Evolutionary conservation across 192 early-diverging fungal species (phyloP), one percentile per base, ranked within the genome.

Genomic region (Podila clonocystis): DNA sequence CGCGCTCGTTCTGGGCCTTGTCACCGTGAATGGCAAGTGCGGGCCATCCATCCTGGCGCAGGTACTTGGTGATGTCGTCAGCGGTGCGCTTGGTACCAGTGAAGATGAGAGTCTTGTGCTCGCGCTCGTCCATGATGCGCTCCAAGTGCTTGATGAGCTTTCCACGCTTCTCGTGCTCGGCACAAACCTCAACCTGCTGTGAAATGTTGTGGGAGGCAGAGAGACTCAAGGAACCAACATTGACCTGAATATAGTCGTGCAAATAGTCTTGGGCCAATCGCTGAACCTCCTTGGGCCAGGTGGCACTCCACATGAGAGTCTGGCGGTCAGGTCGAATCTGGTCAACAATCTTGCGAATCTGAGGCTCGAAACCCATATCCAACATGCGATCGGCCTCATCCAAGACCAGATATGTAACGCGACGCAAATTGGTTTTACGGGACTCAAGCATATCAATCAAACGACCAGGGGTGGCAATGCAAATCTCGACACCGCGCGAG

Each of bases 351-450:
- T 96, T 95, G 69, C 97, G 93, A 82, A 99, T 97, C 83, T 99
- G 97, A 57, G 95, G 95, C 86, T 99, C 98, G 76, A 98, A 98
- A 72, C 98, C 97, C 97, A 99, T 98, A 82, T 99, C 97, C 68
- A 99, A 85, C 97, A 98, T 98, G 63, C 96, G 91, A 84, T 99
- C 97, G n/a, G 97, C 97, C 82, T 99, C 97, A 87, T 99, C 97
- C 68, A 99, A 88, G 45, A 99, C 98, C 50, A 99, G 89, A 72
- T 98, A 98, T 8, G 97, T 98, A 41, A 99, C 98, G 63, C 97
- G 91, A 63, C 91, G 89, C 66, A 99, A 85, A 73, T 98, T 98
- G 38, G 96, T 97, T 65, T 88, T 92, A 15, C 94, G 92, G 58
- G 88, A 87, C 70, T 96, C 93, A 5, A 98, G 79, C 95, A 99